Percentiles rank a stretch among this genome's conserved stretches.
These are phyloP conservation scores for Cladophialophora psammophila DNA, from an alignment of 2,329 filamentous ascomycete genomes.

Conservation along the genomic window DNA sequence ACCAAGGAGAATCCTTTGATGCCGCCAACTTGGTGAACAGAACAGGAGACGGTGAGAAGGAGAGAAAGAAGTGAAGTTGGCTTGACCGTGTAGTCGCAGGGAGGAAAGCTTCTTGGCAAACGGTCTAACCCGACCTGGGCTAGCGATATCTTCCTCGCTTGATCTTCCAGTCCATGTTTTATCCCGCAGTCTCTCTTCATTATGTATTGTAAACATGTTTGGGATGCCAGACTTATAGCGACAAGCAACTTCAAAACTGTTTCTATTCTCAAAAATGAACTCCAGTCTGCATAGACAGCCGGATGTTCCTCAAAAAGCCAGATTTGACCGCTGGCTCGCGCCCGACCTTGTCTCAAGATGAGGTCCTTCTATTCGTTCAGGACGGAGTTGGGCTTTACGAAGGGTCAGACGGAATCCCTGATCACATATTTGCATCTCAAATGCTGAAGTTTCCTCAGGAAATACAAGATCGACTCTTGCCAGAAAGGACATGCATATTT, in stretches of 20 bases:
- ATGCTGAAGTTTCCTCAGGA: constrained; percentile 60
- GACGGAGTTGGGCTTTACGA: constrained; percentile 97
- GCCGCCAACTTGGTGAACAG: background rate
- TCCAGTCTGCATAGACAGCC: constrained; percentile 25
- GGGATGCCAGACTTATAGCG: constrained; percentile 12
- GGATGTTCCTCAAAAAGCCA: constrained; percentile 93
- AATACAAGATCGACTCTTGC: constrained; percentile 91
- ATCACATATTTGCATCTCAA: background rate
- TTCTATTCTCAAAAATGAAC: constrained; percentile 29
- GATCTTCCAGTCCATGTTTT: background rate
- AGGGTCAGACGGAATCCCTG: constrained; percentile 69
- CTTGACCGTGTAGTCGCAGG: background rate
- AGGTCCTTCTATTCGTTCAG: constrained; percentile 94
- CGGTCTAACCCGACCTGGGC: constrained; percentile 12
- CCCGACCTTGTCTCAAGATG: constrained; percentile 89
- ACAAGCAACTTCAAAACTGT: background rate
- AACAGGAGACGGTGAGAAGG: constrained; percentile 16
- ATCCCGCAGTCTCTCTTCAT: background rate
- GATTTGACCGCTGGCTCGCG: constrained; percentile 96
- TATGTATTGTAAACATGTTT: background rate
- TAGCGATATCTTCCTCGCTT: background rate
- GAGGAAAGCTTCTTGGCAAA: constrained; percentile 10
- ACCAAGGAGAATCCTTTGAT: background rate
- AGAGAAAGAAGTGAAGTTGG: constrained; percentile 6
- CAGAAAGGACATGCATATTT: constrained; percentile 97